A percentile compares a stretch with the other conserved stretches of the same genome.
Conservation (phyloP, 441 rosid genomes). For the Macaranga tanarius region DNA sequence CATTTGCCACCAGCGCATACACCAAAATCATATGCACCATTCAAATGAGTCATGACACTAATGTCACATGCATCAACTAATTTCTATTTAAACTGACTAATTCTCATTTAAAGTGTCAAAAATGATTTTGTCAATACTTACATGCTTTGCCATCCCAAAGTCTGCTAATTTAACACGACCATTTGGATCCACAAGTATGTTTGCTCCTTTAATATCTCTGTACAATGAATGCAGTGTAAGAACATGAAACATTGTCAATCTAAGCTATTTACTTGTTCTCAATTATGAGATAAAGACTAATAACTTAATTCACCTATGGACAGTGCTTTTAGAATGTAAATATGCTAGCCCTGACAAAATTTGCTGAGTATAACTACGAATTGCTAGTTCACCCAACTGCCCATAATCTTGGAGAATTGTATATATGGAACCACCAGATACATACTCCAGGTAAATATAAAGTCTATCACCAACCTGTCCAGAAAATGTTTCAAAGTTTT, state of each 20-base stretch:
- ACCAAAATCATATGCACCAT: constrained; percentile 1
- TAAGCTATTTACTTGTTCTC: not conserved
- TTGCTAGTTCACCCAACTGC: constrained; percentile 77
- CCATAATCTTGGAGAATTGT: constrained; percentile 97
- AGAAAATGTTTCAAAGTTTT: constrained; percentile 10
- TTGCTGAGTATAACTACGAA: constrained; percentile 94
- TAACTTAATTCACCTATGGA: constrained; percentile 68
- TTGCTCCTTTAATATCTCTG: constrained; percentile 99
- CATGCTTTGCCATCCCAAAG: constrained; percentile 99
- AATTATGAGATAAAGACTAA: constrained; percentile 27
- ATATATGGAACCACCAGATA: constrained; percentile 97
- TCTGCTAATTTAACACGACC: constrained; percentile 97
- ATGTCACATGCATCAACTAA: constrained; percentile 12
- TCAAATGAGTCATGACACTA: constrained; percentile 3
- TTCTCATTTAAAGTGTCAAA: not conserved
- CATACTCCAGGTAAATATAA: constrained; percentile 94
- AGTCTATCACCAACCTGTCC: constrained; percentile 81
- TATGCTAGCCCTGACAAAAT: constrained; percentile 91
- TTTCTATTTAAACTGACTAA: constrained; percentile 6
- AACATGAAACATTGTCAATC: not conserved
- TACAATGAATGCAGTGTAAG: constrained; percentile 9
- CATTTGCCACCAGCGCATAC: not conserved
- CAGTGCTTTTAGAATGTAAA: constrained; percentile 80
- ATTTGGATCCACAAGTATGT: constrained; percentile 88
- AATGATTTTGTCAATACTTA: constrained; percentile 38